phyloP scores from a whole-genome alignment of 2,329 filamentous ascomycete genomes.

The Berkeleyomyces rouxiae region DNA sequence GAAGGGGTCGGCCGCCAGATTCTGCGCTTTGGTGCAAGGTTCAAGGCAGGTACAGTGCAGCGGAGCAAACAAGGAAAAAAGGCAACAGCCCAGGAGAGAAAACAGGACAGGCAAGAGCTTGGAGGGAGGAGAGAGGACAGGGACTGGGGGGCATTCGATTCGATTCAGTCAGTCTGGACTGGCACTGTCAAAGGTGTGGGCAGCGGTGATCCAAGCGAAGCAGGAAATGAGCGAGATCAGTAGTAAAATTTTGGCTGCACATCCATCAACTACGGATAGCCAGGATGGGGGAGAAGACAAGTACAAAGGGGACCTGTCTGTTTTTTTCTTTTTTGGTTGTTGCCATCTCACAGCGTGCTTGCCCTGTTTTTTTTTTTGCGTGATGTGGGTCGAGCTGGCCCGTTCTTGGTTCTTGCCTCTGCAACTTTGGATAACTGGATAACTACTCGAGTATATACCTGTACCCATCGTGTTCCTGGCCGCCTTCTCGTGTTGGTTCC shows the following conservation, averaged over 20 bases:
- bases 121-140: not conserved
- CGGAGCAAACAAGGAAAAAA: not conserved
- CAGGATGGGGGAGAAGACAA: not conserved
- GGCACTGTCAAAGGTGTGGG: not conserved
- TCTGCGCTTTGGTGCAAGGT: not conserved
- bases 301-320: not conserved
- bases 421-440: not conserved
- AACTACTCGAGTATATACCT: not conserved
- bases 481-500: no score
- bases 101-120: not conserved
- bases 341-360: not conserved
- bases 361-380: not conserved
- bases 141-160: not conserved
- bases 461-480: no score
- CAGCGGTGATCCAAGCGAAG: not conserved
- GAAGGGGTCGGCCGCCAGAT: constrained; percentile 5
- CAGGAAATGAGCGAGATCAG: not conserved
- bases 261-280: not conserved
- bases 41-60: constrained; percentile 3
- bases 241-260: not conserved
- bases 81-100: not conserved
- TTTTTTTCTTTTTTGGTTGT: not conserved
- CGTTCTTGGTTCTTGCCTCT: not conserved
- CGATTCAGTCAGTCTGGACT: not conserved
- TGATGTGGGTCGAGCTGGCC: not conserved